Conservation (phyloP, 805 yeast species). For the Kuraishia hungarica region DNA sequence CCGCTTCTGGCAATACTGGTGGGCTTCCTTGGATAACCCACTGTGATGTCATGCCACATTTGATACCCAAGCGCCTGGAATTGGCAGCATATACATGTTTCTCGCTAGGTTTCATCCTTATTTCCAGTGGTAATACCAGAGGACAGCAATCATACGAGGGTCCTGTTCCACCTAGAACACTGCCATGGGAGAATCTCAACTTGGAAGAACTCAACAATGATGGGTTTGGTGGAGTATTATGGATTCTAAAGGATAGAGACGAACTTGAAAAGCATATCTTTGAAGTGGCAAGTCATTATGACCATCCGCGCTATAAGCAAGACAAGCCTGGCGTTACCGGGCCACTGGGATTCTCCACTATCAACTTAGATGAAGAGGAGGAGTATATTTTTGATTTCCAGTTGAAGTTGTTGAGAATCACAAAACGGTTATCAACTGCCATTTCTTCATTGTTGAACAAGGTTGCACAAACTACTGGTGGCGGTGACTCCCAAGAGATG, state of each 20-base stretch:
- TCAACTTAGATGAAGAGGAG: conserved; percentile 1
- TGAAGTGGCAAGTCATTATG: background rate
- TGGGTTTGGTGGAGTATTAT: background rate
- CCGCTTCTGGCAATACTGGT: too few species aligned
- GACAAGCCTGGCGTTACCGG: background rate
- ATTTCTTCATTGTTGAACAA: background rate
- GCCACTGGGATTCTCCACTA: background rate
- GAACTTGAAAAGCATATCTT: background rate
- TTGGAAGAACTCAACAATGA: background rate
- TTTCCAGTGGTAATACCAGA: background rate
- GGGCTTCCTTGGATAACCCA: background rate
- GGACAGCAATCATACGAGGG: background rate
- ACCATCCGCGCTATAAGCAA: background rate
- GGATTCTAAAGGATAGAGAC: background rate
- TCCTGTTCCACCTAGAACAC: background rate
- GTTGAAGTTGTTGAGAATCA: background rate
- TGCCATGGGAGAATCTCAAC: background rate
- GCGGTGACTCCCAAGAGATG: background rate
- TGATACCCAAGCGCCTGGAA: background rate
- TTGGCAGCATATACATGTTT: background rate
- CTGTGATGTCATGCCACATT: background rate
- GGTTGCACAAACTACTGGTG: background rate
- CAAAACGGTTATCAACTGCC: background rate
- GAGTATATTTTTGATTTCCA: conserved; percentile 3
- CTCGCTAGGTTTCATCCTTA: background rate